Conservation (phyloP, 2,329 filamentous ascomycete genomes). For the Alternaria brassicae region DNA sequence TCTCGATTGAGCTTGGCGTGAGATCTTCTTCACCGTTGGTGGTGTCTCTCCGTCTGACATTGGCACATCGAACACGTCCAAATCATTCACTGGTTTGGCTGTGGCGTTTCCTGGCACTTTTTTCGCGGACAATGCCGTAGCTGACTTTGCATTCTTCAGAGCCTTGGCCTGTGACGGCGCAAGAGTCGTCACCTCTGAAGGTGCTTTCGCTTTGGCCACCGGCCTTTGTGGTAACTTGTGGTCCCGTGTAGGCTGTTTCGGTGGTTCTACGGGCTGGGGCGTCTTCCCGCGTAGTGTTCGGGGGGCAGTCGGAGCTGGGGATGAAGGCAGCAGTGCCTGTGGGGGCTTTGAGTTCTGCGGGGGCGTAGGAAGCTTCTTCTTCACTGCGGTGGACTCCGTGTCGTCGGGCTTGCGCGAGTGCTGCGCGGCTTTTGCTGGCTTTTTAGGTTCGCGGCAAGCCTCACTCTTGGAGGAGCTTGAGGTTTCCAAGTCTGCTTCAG, state of each 20-base stretch:
- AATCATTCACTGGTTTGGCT: conserved; percentile 8
- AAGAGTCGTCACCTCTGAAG: conserved; percentile 25
- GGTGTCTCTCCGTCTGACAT: conserved; percentile 36
- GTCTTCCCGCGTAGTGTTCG: conserved; percentile 18
- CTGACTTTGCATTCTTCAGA: conserved; percentile 12
- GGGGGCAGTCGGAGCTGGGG: background rate
- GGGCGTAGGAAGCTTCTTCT: conserved; percentile 14
- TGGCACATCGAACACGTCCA: conserved; percentile 37
- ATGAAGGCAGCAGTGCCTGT: conserved; percentile 4
- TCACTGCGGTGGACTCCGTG: conserved; percentile 8
- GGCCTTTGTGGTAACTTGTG: conserved; percentile 7
- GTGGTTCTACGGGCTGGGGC: conserved; percentile 14
- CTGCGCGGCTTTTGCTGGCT: conserved; percentile 11
- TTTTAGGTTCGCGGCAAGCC: background rate
- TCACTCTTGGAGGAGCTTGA: conserved; percentile 21
- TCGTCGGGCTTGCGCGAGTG: conserved; percentile 20
- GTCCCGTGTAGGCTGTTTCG: conserved; percentile 3
- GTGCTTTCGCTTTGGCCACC: conserved; percentile 19
- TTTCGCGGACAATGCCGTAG: background rate
- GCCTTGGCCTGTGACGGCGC: conserved; percentile 11
- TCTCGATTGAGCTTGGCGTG: conserved; percentile 19
- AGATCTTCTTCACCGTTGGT: conserved; percentile 22
- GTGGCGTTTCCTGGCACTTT: conserved; percentile 13
- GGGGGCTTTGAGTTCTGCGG: conserved; percentile 7
- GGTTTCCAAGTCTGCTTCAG: conserved; percentile 17